Base-by-base conservation (phyloP, 768 basidiomycete genomes). In the Termitomyces sp. region DNA sequence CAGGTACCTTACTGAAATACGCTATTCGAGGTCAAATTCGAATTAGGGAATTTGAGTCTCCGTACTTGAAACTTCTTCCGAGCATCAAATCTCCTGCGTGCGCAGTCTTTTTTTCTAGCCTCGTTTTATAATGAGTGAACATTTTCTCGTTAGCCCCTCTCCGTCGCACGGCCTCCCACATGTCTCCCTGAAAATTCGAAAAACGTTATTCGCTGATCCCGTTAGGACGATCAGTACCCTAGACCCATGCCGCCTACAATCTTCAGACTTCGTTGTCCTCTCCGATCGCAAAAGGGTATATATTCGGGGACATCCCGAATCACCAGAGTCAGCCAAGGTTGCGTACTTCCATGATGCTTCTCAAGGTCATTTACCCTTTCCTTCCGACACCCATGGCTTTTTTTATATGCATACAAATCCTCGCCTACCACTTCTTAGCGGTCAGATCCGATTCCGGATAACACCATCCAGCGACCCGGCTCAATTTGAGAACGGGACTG, bases 271-370 rank as follows among this genome's bases (percentile, higher is more conserved):
- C 14, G 31, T 42, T 29, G 1, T 10, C 1, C 1, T 55, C 1
- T n/a, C 40, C 5, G 10, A 31, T 2, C 2, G 6, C 7, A 11
- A 0, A 2, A 0, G 2, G 3, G 2, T 29, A 2, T 9, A 9
- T 1, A 3, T 56, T 6, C 1, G 40, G 10, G 7, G 12, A 46
- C 29, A 3, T n/a, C 8, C 12, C 5, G 31, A 34, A 2, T 2
- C 8, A 45, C 15, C 5, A 32, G 14, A 1, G 55, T 8, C 4
- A 40, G 5, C 5, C 10, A 0, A 7, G 9, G 3, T 54, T 0
- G 29, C 4, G 48, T 29, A 42, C 40, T 12, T 7, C 10, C 9
- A 12, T 42, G 12, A 15, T 5, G 38, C 25, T 25, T 25, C 25
- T 25, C 25, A 25, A 25, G 25, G 25, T 25, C 25, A 38, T 38